Evolutionary conservation across 148 eudicot species (phyloP), one percentile per base, ranked within the genome.

Genomic region (Chenopodium quinoa): DNA sequence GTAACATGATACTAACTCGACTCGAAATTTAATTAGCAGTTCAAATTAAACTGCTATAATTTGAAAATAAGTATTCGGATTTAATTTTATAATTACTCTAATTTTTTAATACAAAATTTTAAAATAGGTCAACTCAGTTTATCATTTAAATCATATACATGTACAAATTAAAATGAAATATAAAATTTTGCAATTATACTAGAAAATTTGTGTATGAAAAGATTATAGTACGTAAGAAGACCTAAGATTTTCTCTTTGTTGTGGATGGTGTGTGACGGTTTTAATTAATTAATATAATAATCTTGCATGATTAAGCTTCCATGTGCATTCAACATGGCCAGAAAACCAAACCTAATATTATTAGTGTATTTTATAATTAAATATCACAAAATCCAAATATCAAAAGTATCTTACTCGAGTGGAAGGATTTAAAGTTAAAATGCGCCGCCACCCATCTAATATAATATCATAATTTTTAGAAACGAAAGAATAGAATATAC

Each of bases 311-410:
- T 69, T 69, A 14, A 69, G 34, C 47, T 12, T 69, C 73, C 73
- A 69, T 69, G 73, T 69, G 73, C 73, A 16, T 9, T 69, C 73
- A 69, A 69, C 73, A 69, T 69, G 73, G 73, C 73, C 73, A 69
- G 73, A 32, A 31, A 69, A 16, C 73, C 73, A 69, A 69, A 32
- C 46, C 47, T 69, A 69, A 32, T 69, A 8, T 17, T 69, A 69
- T 46, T 4, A 32, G 73, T 69, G 19, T 3, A 32, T 69, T 32
- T 13, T 67, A 31, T 3, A 69, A 69, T 27, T 25, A n/a, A 12
- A 67, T 13, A 13, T 1, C 34, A 5, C 10, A 14, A 69, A 69
- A 69, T 25, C 27, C 70, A 66, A 66, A 25, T 25, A 66, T n/a
- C 34, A 66, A 66, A 66, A 66, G 70, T 66, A 25, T 25, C 32